Base-by-base conservation (phyloP, 306 rosid genomes). In the Quercus glauca region DNA sequence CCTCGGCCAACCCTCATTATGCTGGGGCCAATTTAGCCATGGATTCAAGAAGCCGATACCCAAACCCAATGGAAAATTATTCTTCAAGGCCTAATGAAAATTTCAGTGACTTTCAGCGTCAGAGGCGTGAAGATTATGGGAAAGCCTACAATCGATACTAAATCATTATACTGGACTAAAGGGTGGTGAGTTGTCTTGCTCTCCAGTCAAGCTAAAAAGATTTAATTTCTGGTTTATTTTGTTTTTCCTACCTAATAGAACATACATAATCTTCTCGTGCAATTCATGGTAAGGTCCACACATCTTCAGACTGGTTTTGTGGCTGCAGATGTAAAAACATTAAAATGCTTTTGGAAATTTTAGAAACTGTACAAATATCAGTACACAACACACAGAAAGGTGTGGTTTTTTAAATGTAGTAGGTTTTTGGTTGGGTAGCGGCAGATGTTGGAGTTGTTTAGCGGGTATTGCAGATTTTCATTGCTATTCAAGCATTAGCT, bases 121-220 rank as follows among this genome's bases (percentile, higher is more conserved):
- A 82, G 84, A 90, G 99, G 85, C 96, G 82, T 18, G 96, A 91
- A 23, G 94, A 87, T 79, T 96, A 82, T 80, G 81, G 87, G 56
- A 96, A 91, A 85, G 80, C 94, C 67, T 93, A 87, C 93, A 87
- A 83, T 87, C 91, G 92, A 87, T 96, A 87, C 84, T 95, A 87
- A 89, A 49, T 65, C 85, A 84, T 70, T 79, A 75, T 73, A 76
- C 75, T 26, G 80, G 80, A 70, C 87, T 88, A 69, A 76, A 78
- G 80, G 28, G 76, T 71, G 99, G 99, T 96, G 92, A 93, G 99
- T 93, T 76, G 80, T 82, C 84, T 82, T 82, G 71, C 86, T 26
- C 87, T 83, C 65, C 79, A 56, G 80, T 80, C 78, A 85, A 81
- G 61, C 81, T 74, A 57, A 59, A 77, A 67, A 61, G 58, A 69